phyloP scores from a whole-genome alignment of 2,329 filamentous ascomycete species.

The Pestalotiopsis fici region DNA sequence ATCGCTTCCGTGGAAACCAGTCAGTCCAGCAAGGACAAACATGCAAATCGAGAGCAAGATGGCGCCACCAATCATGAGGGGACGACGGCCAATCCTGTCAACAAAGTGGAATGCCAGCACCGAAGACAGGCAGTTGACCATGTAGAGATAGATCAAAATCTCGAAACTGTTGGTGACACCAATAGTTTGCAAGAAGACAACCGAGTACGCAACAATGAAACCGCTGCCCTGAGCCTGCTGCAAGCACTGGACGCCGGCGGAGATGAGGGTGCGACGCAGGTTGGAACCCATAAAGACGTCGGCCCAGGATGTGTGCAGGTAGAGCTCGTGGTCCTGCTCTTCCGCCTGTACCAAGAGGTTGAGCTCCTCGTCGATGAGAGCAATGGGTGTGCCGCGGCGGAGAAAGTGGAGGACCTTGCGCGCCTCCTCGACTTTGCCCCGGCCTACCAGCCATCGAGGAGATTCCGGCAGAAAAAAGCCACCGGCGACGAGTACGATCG shows the following conservation, averaged over 20 bases:
- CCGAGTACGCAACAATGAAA: slow-evolving; percentile 20
- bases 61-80: slow-evolving; percentile 13
- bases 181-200: slow-evolving; percentile 21
- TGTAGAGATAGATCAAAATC: slow-evolving; percentile 16
- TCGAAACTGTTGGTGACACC: slow-evolving; percentile 16
- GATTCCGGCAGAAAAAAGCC: slow-evolving; percentile 17
- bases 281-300: slow-evolving; percentile 19
- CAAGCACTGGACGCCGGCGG: slow-evolving; percentile 15
- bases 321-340: slow-evolving; percentile 14
- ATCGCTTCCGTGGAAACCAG: slow-evolving; percentile 9
- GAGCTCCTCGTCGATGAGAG: slow-evolving; percentile 15
- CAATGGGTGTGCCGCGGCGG: slow-evolving; percentile 10
- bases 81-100: slow-evolving; percentile 13
- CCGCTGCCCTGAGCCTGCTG: slow-evolving; percentile 22
- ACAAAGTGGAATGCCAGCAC: slow-evolving; percentile 15
- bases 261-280: slow-evolving; percentile 18
- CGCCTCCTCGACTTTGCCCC: slow-evolving; percentile 15
- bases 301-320: slow-evolving; percentile 13
- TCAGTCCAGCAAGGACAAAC: slow-evolving; percentile 11
- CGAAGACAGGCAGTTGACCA: slow-evolving; percentile 13
- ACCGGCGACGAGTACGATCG: slow-evolving; percentile 41
- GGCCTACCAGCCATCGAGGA: slow-evolving; percentile 16
- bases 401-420: slow-evolving; percentile 11
- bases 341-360: slow-evolving; percentile 13
- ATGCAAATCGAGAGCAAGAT: slow-evolving; percentile 11